These are phyloP conservation scores for Vararia minispora DNA, from an alignment of 768 basidiomycete genomes.

Conservation along the genomic window DNA sequence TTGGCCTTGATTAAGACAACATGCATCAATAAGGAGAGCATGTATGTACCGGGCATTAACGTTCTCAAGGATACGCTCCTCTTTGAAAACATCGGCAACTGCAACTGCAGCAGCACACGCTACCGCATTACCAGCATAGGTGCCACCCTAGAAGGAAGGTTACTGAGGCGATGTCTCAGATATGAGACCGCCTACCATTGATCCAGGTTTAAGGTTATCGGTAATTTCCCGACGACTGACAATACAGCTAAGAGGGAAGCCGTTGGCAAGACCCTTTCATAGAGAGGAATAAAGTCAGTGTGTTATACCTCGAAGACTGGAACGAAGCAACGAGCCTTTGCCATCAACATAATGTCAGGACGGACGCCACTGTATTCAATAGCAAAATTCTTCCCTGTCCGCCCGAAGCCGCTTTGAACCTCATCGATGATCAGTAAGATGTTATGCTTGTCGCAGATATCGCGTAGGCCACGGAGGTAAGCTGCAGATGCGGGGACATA, in stretches of 20 bases:
- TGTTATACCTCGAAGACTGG: not conserved
- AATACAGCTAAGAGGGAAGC: conserved; percentile 87
- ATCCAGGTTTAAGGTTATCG: conserved; percentile 68
- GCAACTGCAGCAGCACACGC: conserved; percentile 87
- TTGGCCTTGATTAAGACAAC: not conserved
- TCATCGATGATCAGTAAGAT: conserved; percentile 82
- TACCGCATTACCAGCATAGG: conserved; percentile 88
- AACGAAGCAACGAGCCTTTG: conserved; percentile 45
- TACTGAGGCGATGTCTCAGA: not conserved
- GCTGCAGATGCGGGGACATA: conserved; percentile 81
- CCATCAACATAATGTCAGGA: conserved; percentile 83
- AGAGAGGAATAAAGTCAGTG: not conserved
- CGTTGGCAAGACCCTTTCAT: conserved; percentile 69
- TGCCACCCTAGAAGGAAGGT: conserved; percentile 49
- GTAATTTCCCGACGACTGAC: conserved; percentile 73
- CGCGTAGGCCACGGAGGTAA: conserved; percentile 71
- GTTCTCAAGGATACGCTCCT: conserved; percentile 77
- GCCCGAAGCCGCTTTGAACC: conserved; percentile 83
- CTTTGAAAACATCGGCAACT: conserved; percentile 61
- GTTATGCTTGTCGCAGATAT: conserved; percentile 77
- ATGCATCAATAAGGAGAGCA: not conserved
- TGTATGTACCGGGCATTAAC: conserved; percentile 55
- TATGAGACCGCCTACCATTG: conserved; percentile 41
- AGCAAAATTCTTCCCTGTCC: conserved; percentile 78
- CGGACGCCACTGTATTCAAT: conserved; percentile 74